A percentile compares a stretch with the other conserved stretches of the same genome.
phyloP scores from a whole-genome alignment of 192 early-diverging fungal genomes.

The Coemansia sp. region DNA sequence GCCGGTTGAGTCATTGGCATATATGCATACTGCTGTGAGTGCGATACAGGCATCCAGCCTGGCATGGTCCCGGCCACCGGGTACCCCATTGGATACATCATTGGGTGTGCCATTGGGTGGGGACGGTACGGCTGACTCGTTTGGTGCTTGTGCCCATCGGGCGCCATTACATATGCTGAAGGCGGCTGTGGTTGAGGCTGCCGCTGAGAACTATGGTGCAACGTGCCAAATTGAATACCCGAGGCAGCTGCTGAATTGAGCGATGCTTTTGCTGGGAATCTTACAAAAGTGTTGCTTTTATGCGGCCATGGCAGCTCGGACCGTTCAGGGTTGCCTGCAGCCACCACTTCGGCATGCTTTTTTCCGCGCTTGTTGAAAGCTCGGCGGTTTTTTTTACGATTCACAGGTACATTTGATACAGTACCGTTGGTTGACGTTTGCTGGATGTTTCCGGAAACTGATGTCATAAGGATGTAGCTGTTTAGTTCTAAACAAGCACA shows the following conservation, averaged over 20 bases:
- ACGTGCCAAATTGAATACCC: not conserved
- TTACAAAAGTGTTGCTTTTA: not conserved
- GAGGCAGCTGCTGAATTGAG: not conserved
- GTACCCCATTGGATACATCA: constrained; percentile 42
- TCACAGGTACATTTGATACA: not conserved
- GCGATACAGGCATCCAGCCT: constrained; percentile 32
- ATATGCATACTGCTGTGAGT: constrained; percentile 11
- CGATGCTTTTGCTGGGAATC: not conserved
- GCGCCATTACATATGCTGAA: no score
- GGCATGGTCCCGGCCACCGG: constrained; percentile 32
- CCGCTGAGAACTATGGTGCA: not conserved
- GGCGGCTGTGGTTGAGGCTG: not conserved
- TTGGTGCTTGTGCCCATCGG: not conserved
- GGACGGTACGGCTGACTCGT: not conserved
- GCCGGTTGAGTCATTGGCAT: constrained; percentile 14
- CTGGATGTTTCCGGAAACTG: not conserved
- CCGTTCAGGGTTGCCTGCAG: not conserved
- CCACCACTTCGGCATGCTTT: not conserved
- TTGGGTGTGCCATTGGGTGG: constrained; percentile 17
- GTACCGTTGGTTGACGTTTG: not conserved
- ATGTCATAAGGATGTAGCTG: not conserved
- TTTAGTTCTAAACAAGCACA: not conserved
- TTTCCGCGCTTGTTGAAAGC: not conserved
- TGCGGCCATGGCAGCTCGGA: not conserved
- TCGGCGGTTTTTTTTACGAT: not conserved